Evolutionary conservation across 306 rosid genomes (phyloP).

Genomic region (Chamaecrista fasciculata): DNA sequence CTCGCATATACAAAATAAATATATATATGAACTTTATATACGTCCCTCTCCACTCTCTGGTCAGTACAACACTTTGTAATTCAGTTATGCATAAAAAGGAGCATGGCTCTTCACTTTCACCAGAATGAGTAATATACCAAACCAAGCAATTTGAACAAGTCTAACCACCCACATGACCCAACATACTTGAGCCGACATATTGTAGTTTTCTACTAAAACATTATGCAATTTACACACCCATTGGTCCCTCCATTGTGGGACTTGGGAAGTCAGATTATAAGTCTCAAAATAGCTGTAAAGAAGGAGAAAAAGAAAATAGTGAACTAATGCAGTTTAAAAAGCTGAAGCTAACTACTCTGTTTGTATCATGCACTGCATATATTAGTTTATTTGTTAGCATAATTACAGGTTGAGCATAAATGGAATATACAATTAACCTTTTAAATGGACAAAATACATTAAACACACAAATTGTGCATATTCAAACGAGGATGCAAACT

Average conservation of each 20-base stretch:
- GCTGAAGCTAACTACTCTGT: background rate
- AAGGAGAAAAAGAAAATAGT: background rate
- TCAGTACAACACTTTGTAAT: background rate
- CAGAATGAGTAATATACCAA: conserved; percentile 7
- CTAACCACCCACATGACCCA: conserved; percentile 3
- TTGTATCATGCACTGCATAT: background rate
- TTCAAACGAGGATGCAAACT: conserved; percentile 36
- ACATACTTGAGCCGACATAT: background rate
- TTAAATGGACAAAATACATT: background rate
- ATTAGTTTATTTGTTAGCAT: conserved; percentile 11
- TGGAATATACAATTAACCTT: background rate
- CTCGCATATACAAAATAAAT: background rate
- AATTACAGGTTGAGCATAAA: conserved; percentile 16
- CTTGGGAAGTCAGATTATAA: background rate
- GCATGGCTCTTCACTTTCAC: background rate
- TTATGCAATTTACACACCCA: background rate
- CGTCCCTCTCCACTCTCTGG: background rate
- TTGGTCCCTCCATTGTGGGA: background rate
- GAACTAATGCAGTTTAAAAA: background rate
- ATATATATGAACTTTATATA: conserved; percentile 10
- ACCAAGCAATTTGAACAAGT: background rate
- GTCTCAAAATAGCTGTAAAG: background rate
- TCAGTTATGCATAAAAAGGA: conserved; percentile 2
- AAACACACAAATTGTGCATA: background rate
- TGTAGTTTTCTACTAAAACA: conserved; percentile 1